Evolutionary conservation across 176 grass and related monocot species (phyloP).

Genomic region (Rhynchospora tenuis): DNA sequence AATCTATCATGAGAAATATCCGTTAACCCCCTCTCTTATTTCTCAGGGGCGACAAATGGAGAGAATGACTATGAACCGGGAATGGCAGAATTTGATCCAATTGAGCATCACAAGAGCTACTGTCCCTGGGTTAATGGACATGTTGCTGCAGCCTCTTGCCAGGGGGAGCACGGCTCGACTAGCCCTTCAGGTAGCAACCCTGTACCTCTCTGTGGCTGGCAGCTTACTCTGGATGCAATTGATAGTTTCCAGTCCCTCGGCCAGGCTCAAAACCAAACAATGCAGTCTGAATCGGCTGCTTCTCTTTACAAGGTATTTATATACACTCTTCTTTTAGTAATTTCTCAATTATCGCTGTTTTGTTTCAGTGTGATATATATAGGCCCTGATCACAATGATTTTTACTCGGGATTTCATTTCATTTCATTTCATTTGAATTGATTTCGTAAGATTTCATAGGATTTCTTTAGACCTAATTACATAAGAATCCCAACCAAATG

Average conservation of each 20-base stretch:
- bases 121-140: conserved; percentile 95
- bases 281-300: conserved; percentile 91
- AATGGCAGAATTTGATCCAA: conserved; percentile 74
- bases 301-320: conserved; percentile 80
- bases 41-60: conserved; percentile 66
- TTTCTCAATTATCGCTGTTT: not conserved
- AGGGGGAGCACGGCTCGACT: conserved; percentile 39
- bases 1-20: not conserved
- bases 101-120: conserved; percentile 88
- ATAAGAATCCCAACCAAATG: too few relatives aligned
- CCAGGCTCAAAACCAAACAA: conserved; percentile 80
- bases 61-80: conserved; percentile 74
- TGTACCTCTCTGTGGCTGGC: conserved; percentile 67
- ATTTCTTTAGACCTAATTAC: too few relatives aligned
- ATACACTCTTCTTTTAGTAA: not conserved
- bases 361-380: not conserved
- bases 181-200: conserved; percentile 24
- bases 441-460: too few relatives aligned
- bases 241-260: conserved; percentile 75
- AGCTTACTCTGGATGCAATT: conserved; percentile 78
- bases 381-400: too few relatives aligned
- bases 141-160: conserved; percentile 72
- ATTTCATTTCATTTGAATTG: too few relatives aligned
- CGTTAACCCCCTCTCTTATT: not conserved
- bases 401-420: too few relatives aligned